Base-by-base conservation (phyloP, 768 basidiomycete species). In the Xerocomus brunneocitrinus region DNA sequence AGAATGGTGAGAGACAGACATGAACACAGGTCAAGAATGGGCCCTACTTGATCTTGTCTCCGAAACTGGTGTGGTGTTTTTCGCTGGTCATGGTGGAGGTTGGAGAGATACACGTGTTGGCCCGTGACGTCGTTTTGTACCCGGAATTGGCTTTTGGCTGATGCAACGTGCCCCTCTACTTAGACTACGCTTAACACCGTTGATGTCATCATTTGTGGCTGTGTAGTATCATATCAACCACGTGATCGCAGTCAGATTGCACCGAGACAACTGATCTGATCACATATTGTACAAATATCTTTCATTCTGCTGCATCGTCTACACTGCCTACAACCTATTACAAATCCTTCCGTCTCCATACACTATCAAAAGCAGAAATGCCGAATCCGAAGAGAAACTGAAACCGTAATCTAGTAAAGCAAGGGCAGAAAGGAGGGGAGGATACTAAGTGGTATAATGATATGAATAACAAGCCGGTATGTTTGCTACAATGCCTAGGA, bases 401-500 rank as follows among this genome's bases (percentile, higher is more conserved):
- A 43, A 25, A 46, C 9, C 12, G 47, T 9, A 47, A n/a, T 25
- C 42, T 24, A 46, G 42, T 4, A 43, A 50, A 47, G 32, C 14
- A 14, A 48, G 16, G 30, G 16, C n/a, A 5, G 4, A 13, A 25
- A 8, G 5, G 16, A 30, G 7, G 32, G 9, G 19, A 3, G 27
- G 6, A 31, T 49, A 58, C 22, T 42, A 50, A 22, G 50, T 24
- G 62, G 50, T 55, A 65, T 66, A 66, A 66, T 49, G 65, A 65
- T 66, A 66, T 40, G 49, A 56, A 54, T 47, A 64, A 57, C 38
- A 55, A 55, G 47, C 30, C 2, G 51, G 28, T 51, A 50, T 32
- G 36, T 56, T 60, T 67, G 65, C 49, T 66, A 66, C 66, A 44
- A 65, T 58, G 38, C 53, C 60, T 47, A 49, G 51, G 50, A 52